These are phyloP conservation scores for Stipa capillata DNA, from an alignment of 176 grass and related monocot genomes.

Conservation along the genomic window DNA sequence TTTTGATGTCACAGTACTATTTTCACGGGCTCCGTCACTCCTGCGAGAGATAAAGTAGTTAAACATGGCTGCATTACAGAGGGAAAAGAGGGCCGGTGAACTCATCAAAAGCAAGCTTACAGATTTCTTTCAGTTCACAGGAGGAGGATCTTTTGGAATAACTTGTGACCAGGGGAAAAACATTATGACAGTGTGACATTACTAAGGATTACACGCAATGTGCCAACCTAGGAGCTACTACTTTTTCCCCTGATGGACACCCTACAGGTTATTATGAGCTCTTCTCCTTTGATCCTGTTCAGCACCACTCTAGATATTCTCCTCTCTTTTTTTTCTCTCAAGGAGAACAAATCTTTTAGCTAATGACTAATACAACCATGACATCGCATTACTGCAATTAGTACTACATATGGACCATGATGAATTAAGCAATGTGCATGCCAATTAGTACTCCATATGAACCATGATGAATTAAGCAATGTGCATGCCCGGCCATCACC, in stretches of 20 bases:
- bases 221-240: not conserved
- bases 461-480: not conserved
- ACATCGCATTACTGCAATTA: not conserved
- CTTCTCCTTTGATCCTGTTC: not conserved
- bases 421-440: constrained; percentile 2
- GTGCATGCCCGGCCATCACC: constrained; percentile 8
- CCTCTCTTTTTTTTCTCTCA: not conserved
- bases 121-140: not conserved
- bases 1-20: not conserved
- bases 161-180: not conserved
- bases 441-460: not conserved
- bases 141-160: not conserved
- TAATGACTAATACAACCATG: not conserved
- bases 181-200: not conserved
- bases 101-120: not conserved
- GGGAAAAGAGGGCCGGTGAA: not conserved
- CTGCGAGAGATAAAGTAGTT: not conserved
- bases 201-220: constrained; percentile 11
- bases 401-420: not conserved
- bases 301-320: not conserved
- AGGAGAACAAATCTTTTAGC: not conserved
- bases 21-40: not conserved
- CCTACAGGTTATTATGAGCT: not conserved
- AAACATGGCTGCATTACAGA: not conserved
- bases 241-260: not conserved